Evolutionary conservation across 306 rosid genomes (phyloP), one percentile per base, ranked within the genome.

Genomic region (Rosa rugosa): DNA sequence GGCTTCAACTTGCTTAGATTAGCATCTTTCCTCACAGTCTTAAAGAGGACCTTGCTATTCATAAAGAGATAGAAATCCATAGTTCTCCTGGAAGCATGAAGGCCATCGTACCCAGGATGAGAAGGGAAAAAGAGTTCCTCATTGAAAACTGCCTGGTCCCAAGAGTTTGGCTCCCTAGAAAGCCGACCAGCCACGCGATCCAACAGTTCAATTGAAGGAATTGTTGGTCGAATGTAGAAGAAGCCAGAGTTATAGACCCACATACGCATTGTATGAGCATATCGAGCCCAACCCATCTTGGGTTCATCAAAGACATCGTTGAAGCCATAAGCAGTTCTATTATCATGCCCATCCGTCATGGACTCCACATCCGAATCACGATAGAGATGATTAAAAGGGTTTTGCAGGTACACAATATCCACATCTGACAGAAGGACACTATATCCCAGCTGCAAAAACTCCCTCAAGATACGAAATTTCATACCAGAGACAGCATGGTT

Each of bases 121-220:
- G 97, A 92, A 13, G 99, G 97, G 83, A 40, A 91, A 76, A 86
- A 92, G 57, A 94, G 92, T 80, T 94, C 99, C 82, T 92, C 99
- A 3, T 95, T 95, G 90, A 92, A 95, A 82, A 92, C 97, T 4
- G 97, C 97, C 81, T 95, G 99, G 82, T 94, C 97, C 98, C 99
- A 92, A n/a, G 92, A 84, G 3, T 68, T 73, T 18, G 70, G 50
- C 84, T 92, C 92, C 71, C 56, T 75, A 1, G 98, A 88, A 54
- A 95, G 97, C 49, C 99, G 84, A 40, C 82, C 66, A 6, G 97
- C 97, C 73, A 95, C 97, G 2, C 99, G 95, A 83, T 95, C 99
- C 86, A 91, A 75, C 54, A 95, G 95, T 81, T 92, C 97, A 10
- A 94, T 90, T 6, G 98, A 85, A 74, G 98, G 94, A 84, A 90